Evolutionary conservation across 306 rosid genomes (phyloP).

Genomic region (Quillaja saponaria): DNA sequence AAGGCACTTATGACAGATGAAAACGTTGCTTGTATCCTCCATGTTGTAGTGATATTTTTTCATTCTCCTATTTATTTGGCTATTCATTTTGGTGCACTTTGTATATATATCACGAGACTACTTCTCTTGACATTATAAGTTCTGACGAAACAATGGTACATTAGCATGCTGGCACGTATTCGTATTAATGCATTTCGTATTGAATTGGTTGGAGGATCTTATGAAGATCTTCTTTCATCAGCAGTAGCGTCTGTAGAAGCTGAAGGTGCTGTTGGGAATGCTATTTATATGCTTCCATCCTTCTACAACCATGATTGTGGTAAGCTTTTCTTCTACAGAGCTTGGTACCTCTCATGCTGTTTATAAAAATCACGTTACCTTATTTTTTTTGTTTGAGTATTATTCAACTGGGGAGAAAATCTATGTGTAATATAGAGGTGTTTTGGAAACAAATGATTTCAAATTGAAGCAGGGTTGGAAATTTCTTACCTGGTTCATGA

Average conservation of each 20-base stretch:
- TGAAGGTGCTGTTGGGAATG: slow-evolving; percentile 83
- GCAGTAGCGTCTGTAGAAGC: slow-evolving; percentile 76
- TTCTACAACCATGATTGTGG: slow-evolving; percentile 97
- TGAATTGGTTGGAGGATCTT: slow-evolving; percentile 61
- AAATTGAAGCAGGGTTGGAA: not conserved
- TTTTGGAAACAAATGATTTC: not conserved
- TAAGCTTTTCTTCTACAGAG: slow-evolving; percentile 29
- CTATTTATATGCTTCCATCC: slow-evolving; percentile 85
- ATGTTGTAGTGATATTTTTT: slow-evolving; percentile 8
- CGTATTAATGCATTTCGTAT: slow-evolving; percentile 86
- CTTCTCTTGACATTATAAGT: slow-evolving; percentile 66
- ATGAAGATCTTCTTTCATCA: slow-evolving; percentile 72
- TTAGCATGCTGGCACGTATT: slow-evolving; percentile 66
- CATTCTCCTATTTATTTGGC: slow-evolving; percentile 1
- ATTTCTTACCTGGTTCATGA: too few species aligned
- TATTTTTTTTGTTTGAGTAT: too few species aligned
- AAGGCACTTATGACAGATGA: slow-evolving; percentile 49
- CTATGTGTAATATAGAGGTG: too few species aligned
- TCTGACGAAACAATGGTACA: slow-evolving; percentile 82
- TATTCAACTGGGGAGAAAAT: too few species aligned
- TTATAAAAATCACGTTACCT: too few species aligned
- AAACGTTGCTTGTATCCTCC: slow-evolving; percentile 76
- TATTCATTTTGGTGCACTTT: slow-evolving; percentile 3
- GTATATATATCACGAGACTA: slow-evolving; percentile 11
- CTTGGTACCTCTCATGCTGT: slow-evolving; percentile 11